These are phyloP conservation scores for Conticribra guillardii DNA, from an alignment of 108 stramenopile species.

Conservation along the genomic window DNA sequence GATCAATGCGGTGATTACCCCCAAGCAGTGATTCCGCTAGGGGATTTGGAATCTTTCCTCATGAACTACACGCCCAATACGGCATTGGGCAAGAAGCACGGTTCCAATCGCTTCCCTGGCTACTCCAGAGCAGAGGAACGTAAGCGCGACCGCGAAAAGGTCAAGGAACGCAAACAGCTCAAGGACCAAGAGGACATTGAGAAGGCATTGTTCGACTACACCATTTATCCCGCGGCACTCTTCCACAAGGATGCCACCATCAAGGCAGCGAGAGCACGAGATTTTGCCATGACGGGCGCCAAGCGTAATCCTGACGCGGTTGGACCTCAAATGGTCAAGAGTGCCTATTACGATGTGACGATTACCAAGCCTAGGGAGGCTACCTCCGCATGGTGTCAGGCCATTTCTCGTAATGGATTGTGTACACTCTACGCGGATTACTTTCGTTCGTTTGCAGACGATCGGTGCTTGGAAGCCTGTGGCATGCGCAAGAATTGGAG, in stretches of 20 bases:
- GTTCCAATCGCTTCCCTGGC: slow-evolving; percentile 74
- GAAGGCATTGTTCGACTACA: slow-evolving; percentile 89
- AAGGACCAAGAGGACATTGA: slow-evolving; percentile 90
- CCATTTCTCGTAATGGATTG: slow-evolving; percentile 80
- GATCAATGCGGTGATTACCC: slow-evolving; percentile 64
- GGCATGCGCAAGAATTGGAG: slow-evolving; percentile 80
- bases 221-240: slow-evolving; percentile 84
- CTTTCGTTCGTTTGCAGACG: slow-evolving; percentile 75
- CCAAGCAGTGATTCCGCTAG: slow-evolving; percentile 85
- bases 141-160: slow-evolving; percentile 69
- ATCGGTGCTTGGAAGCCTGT: slow-evolving; percentile 81
- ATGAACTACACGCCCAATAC: slow-evolving; percentile 90
- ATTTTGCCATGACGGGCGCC: slow-evolving; percentile 59
- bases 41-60: slow-evolving; percentile 81
- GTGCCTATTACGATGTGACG: slow-evolving; percentile 85
- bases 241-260: slow-evolving; percentile 90
- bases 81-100: slow-evolving; percentile 85
- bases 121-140: slow-evolving; percentile 76
- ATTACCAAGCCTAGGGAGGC: slow-evolving; percentile 85
- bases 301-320: slow-evolving; percentile 51
- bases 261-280: slow-evolving; percentile 80
- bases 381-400: slow-evolving; percentile 83
- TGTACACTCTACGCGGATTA: slow-evolving; percentile 83
- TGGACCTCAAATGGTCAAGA: slow-evolving; percentile 82
- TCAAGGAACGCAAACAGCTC: slow-evolving; percentile 84